A percentile compares a stretch with the other conserved stretches of the same genome.
Conservation (phyloP, 2,329 filamentous ascomycete species). For the Cryphonectria naterciae region DNA sequence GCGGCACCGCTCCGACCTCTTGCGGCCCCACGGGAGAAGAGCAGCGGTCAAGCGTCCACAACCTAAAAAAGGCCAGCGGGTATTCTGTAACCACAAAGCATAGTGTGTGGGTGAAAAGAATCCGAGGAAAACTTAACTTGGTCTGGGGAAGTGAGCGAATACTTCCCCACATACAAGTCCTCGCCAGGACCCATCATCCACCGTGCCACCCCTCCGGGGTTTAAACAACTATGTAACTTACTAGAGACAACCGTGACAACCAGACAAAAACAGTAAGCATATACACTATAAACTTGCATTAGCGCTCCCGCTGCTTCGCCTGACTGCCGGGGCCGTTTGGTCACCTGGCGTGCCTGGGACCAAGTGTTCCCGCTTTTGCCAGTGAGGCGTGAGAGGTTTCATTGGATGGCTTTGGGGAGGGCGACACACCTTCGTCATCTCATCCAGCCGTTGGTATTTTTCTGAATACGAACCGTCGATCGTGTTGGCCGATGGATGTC, state of each 20-base stretch:
- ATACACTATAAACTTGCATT: constrained; percentile 2
- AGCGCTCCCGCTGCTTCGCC: not conserved
- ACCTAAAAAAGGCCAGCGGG: not conserved
- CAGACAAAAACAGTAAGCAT: constrained; percentile 1
- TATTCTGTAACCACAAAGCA: not conserved
- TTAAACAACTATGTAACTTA: not conserved
- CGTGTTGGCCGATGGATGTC: constrained; percentile 16
- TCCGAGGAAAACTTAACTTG: not conserved
- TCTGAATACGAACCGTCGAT: constrained; percentile 26
- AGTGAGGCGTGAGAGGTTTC: too few species aligned
- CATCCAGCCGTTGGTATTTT: not conserved
- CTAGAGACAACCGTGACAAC: not conserved
- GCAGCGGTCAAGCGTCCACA: not conserved
- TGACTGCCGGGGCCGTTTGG: not conserved
- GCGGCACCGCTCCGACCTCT: not conserved
- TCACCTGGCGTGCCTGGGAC: not conserved
- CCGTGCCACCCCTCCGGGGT: not conserved
- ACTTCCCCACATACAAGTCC: not conserved
- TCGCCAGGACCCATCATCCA: not conserved
- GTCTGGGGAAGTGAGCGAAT: not conserved
- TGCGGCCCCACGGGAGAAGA: not conserved
- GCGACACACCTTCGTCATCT: not conserved
- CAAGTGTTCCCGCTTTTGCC: not conserved
- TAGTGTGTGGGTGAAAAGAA: not conserved
- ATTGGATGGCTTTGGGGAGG: too few species aligned